Conservation (phyloP, 768 basidiomycete genomes). For the Boletus sp. region DNA sequence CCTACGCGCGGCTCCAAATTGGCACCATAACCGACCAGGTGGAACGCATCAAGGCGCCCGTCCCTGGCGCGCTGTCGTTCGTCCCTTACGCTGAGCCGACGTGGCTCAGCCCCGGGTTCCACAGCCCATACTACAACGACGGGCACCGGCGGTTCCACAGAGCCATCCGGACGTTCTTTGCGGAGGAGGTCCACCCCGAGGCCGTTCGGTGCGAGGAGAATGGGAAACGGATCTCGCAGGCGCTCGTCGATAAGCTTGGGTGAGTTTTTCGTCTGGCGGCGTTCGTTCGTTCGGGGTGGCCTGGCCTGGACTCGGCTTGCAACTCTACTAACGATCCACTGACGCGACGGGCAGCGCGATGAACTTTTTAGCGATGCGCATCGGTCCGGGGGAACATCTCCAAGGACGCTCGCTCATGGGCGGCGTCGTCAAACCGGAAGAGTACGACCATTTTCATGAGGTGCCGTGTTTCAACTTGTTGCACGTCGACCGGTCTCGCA, state of each 20-base stretch:
- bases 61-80: conserved; percentile 62
- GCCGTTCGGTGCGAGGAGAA: conserved; percentile 78
- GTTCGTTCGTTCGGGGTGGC: background rate
- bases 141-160: conserved; percentile 74
- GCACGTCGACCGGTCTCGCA: background rate
- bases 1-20: conserved; percentile 69
- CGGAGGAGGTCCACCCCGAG: conserved; percentile 72
- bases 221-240: conserved; percentile 83
- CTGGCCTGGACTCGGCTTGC: background rate
- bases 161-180: conserved; percentile 73
- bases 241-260: conserved; percentile 83
- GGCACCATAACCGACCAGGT: conserved; percentile 60
- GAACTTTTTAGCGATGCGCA: conserved; percentile 63
- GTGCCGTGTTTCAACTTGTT: conserved; percentile 34
- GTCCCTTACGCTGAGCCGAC: conserved; percentile 88
- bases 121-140: conserved; percentile 76
- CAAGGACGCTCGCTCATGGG: conserved; percentile 77
- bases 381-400: conserved; percentile 83
- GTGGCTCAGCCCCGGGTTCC: conserved; percentile 69
- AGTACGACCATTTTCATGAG: conserved; percentile 95
- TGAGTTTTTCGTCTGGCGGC: conserved; percentile 35
- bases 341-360: conserved; percentile 46
- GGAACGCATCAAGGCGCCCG: conserved; percentile 51
- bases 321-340: background rate
- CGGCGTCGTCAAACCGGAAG: conserved; percentile 78